phyloP scores from a whole-genome alignment of 441 rosid genomes.

The Corymbia calophylla region DNA sequence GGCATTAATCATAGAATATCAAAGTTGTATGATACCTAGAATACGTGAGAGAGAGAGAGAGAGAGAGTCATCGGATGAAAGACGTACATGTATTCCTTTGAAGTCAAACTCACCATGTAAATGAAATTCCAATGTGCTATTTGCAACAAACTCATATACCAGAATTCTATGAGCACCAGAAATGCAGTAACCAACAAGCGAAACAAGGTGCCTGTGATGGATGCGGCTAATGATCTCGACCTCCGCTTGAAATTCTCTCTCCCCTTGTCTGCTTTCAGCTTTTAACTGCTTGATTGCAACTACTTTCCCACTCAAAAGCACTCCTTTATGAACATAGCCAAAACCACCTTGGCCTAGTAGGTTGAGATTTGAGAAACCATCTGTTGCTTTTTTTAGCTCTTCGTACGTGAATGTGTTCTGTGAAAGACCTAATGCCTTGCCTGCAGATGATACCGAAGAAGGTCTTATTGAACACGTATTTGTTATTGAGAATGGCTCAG shows the following conservation, averaged over 20 bases:
- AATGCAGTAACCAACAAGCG: background rate
- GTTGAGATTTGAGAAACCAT: too few relatives aligned
- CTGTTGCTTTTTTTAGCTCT: too few relatives aligned
- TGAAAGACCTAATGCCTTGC: too few relatives aligned
- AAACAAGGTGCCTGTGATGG: background rate
- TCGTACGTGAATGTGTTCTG: too few relatives aligned
- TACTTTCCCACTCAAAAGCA: too few relatives aligned
- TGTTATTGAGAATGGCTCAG: background rate
- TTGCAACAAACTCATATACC: background rate
- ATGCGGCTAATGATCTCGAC: background rate
- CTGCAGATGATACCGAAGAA: too few relatives aligned
- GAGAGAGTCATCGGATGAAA: fast-evolving
- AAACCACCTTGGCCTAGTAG: too few relatives aligned
- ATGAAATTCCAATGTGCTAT: background rate
- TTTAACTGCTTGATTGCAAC: background rate
- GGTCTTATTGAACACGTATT: too few relatives aligned
- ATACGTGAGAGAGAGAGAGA: background rate
- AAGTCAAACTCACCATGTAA: background rate
- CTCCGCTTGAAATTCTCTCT: background rate
- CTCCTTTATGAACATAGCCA: background rate
- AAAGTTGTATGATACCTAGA: background rate
- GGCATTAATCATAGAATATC: background rate
- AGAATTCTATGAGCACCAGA: background rate
- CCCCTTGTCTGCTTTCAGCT: background rate
- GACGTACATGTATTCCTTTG: background rate